Evolutionary conservation across 495 filamentous ascomycete genomes (phyloP).

Genomic region (Podospora bellae-mahoneyi): DNA sequence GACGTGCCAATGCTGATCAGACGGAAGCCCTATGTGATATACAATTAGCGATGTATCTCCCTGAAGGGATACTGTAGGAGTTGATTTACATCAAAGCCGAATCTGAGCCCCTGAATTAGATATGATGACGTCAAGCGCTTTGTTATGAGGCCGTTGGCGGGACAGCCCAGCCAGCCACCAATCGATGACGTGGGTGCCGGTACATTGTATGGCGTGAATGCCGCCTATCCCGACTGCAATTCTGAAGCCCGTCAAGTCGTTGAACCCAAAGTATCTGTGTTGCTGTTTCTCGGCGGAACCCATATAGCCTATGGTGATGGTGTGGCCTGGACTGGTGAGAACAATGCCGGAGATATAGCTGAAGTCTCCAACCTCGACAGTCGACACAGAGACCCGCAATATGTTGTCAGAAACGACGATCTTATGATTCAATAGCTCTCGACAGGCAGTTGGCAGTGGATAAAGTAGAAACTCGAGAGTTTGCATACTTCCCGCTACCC

Average conservation of each 20-base stretch:
- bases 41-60: background rate
- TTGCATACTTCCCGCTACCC: too few species aligned
- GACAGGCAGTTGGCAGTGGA: too few species aligned
- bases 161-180: background rate
- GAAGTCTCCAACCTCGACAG: too few species aligned
- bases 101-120: background rate
- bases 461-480: too few species aligned
- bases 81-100: background rate
- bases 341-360: too few species aligned
- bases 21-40: background rate
- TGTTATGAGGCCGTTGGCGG: background rate
- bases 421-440: too few species aligned
- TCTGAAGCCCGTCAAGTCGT: background rate
- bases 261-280: background rate
- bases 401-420: too few species aligned
- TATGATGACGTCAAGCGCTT: background rate
- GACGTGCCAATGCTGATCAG: background rate
- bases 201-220: background rate
- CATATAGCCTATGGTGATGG: background rate
- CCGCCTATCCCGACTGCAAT: background rate
- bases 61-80: background rate
- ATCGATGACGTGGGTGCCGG: background rate
- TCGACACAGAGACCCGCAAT: too few species aligned
- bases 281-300: background rate
- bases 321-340: background rate